Base-by-base conservation (phyloP, 2,329 filamentous ascomycete genomes). In the Paradendryphiella salina region DNA sequence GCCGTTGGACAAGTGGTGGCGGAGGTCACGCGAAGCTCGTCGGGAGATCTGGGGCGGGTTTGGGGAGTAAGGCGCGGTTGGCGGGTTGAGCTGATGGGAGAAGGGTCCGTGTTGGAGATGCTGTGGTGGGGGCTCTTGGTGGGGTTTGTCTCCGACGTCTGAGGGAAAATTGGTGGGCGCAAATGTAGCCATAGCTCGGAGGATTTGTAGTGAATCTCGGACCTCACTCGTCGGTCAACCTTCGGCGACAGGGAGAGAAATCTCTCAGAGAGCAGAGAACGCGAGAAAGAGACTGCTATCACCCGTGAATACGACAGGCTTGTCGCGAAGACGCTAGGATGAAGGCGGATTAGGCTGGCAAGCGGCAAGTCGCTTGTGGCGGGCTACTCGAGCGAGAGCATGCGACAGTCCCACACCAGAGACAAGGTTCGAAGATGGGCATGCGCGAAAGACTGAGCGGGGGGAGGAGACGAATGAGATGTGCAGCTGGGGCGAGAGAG, bases 1-100 rank as follows among this genome's bases (percentile, higher is more conserved):
- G 63, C 63, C 64, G 64, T 64, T 62, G 28, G 64, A 57, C 13
- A 57, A 48, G 15, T 57, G 55, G 33, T 63, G 62, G 46, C 69
- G 62, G 55, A 70, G 66, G 48, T 73, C 66, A 59, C 57, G 54
- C 34, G 67, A 71, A 37, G 65, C 50, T 28, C 65, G 61, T 46
- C 66, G 67, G 35, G 59, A 41, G 41, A 65, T 54, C 23, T 62
- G 60, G 26, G 64, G 64, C 31, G 60, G 53, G 40, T 55, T 62
- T 15, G 63, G 48, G 17, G 60, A 50, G 47, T 55, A 45, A n/a
- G 57, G 36, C 36, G 58, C 34, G 26, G 48, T 41, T n/a, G 63
- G 54, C 23, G 65, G 52, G 57, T 41, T 59, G 14, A 66, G 58
- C 48, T 65, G 69, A 59, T 67, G 65, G 39, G 60, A 52, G 49